These are phyloP conservation scores for Blumeriella jaapii DNA, from an alignment of 2,329 filamentous ascomycete species.

Conservation along the genomic window DNA sequence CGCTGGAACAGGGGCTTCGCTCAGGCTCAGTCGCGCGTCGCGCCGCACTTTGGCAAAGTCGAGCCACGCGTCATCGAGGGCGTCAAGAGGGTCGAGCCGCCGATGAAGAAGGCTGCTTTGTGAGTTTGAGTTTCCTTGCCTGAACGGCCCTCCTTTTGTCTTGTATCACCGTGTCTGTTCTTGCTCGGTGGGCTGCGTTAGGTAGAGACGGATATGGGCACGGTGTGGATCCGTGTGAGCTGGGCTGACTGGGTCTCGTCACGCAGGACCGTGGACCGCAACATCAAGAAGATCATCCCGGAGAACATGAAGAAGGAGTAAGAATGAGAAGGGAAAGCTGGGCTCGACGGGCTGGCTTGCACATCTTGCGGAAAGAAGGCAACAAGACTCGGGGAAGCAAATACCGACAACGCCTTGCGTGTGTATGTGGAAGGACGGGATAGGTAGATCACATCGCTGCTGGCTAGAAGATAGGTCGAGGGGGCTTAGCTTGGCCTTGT, in stretches of 20 bases:
- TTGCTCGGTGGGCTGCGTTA: too few relatives aligned
- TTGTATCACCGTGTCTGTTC: too few relatives aligned
- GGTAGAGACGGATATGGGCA: too few relatives aligned
- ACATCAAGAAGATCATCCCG: constrained; percentile 12
- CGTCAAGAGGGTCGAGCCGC: constrained; percentile 15
- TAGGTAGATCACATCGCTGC: too few relatives aligned
- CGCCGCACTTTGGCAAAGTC: constrained; percentile 9
- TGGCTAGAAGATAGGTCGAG: too few relatives aligned
- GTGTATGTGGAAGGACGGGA: too few relatives aligned
- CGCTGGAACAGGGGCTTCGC: constrained; percentile 16
- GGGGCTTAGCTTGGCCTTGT: too few relatives aligned
- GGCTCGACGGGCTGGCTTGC: too few relatives aligned
- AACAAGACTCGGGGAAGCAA: too few relatives aligned
- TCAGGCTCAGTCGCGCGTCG: constrained; percentile 5
- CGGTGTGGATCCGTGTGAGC: background rate
- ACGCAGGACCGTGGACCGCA: constrained; percentile 13
- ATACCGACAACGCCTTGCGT: too few relatives aligned
- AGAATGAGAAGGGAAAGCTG: background rate
- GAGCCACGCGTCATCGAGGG: constrained; percentile 12
- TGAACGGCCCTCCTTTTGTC: background rate
- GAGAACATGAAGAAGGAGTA: constrained; percentile 2
- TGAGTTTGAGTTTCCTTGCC: constrained; percentile 7
- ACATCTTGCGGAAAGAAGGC: too few relatives aligned
- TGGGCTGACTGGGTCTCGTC: background rate
- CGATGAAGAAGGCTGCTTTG: constrained; percentile 18